A percentile compares a stretch with the other conserved stretches of the same genome.
Conservation (phyloP, 1,284 basidiomycete species). For the Golubevia sp. region DNA sequence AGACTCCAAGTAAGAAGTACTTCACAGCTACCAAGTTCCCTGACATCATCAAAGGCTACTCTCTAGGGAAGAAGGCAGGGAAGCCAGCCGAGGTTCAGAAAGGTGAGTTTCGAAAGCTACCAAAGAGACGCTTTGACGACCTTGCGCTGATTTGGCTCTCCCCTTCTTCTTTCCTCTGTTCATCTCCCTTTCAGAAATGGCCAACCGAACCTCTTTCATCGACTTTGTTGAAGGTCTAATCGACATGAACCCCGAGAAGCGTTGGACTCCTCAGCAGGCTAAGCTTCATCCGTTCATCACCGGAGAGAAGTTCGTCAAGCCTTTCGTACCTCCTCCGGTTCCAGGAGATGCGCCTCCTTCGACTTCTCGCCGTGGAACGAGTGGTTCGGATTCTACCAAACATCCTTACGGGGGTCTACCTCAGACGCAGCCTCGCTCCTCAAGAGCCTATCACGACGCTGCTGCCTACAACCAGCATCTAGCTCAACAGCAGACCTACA, state of each 20-base stretch:
- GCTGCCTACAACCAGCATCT: slow-evolving; percentile 53
- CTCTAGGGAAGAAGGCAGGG: slow-evolving; percentile 49
- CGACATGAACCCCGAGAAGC: slow-evolving; percentile 51
- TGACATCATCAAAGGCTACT: slow-evolving; percentile 58
- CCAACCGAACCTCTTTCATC: slow-evolving; percentile 56
- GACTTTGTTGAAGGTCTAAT: slow-evolving; percentile 58
- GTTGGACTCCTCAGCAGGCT: slow-evolving; percentile 61
- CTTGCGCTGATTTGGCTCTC: no score
- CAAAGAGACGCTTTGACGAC: no score
- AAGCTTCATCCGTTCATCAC: slow-evolving; percentile 59
- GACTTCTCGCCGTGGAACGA: slow-evolving; percentile 11
- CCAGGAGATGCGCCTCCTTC: slow-evolving; percentile 3
- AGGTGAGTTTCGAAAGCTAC: slow-evolving; percentile 5
- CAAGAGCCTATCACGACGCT: slow-evolving; percentile 43
- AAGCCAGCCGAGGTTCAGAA: slow-evolving; percentile 52
- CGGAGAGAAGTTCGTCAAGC: slow-evolving; percentile 50
- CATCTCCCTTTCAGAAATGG: slow-evolving; percentile 34
- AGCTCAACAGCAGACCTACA: slow-evolving; percentile 52
- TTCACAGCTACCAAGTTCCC: slow-evolving; percentile 56
- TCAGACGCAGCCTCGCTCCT: slow-evolving; percentile 24
- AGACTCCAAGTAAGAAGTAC: slow-evolving; percentile 55
- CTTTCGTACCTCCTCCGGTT: slow-evolving; percentile 44
- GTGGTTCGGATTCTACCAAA: slow-evolving; percentile 26
- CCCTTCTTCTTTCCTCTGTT: background rate
- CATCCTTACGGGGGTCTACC: slow-evolving; percentile 46